phyloP scores from a whole-genome alignment of 2,329 filamentous ascomycete species.

The Aureobasidium sp. region DNA sequence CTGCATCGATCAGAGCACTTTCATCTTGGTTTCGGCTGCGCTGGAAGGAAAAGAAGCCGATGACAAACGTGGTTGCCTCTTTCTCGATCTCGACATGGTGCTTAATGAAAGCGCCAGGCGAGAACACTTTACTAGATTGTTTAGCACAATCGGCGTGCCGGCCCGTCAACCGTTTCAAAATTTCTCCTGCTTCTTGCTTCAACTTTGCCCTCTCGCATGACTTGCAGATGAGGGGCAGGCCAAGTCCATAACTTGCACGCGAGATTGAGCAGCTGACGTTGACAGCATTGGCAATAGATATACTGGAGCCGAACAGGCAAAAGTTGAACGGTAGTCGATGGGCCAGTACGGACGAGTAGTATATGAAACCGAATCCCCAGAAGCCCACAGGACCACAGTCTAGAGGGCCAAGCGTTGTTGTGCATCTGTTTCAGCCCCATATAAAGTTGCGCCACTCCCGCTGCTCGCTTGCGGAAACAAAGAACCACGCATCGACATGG shows the following conservation, averaged over 20 bases:
- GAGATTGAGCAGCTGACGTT: neutral
- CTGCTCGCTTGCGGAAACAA: constrained; percentile 8
- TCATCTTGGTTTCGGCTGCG: neutral
- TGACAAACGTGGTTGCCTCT: neutral
- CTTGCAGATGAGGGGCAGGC: neutral
- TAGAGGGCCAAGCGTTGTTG: neutral
- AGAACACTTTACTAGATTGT: neutral
- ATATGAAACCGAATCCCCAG: neutral
- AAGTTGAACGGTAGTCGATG: neutral
- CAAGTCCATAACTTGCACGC: neutral
- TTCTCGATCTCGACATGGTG: neutral
- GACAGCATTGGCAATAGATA: neutral
- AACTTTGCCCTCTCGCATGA: neutral
- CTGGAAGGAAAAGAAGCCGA: neutral
- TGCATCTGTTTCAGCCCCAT: constrained; percentile 5
- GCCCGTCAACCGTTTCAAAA: neutral
- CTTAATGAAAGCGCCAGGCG: neutral
- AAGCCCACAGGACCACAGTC: neutral
- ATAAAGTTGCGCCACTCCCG: constrained; percentile 9
- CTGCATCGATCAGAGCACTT: neutral
- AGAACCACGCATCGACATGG: constrained; percentile 1
- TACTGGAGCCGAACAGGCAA: neutral
- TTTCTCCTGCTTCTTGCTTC: constrained; percentile 8
- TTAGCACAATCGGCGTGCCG: constrained; percentile 1
- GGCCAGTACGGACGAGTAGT: neutral